Conservation (phyloP, 352 stramenopile species). For the Globisporangium polare region DNA sequence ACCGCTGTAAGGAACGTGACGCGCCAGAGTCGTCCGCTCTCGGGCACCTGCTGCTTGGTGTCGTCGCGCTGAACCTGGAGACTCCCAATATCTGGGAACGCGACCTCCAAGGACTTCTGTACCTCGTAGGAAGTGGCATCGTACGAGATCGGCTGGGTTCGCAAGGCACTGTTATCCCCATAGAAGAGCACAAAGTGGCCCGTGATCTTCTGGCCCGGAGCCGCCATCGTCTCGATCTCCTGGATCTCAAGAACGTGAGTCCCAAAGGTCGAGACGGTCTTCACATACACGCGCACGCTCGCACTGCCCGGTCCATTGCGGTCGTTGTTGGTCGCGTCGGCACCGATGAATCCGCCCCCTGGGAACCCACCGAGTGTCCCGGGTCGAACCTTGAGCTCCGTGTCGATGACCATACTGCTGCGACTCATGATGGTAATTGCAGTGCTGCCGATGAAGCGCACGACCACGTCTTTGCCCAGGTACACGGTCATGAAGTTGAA, state of each 20-base stretch:
- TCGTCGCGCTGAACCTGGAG: slow-evolving; percentile 55
- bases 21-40: slow-evolving; percentile 80
- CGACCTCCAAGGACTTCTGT: slow-evolving; percentile 44
- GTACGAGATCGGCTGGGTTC: slow-evolving; percentile 58
- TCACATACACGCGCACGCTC: slow-evolving; percentile 88
- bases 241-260: slow-evolving; percentile 89
- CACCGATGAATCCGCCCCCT: slow-evolving; percentile 82
- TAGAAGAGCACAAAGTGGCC: slow-evolving; percentile 70
- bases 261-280: slow-evolving; percentile 89
- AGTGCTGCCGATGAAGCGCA: slow-evolving; percentile 85
- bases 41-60: slow-evolving; percentile 41
- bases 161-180: slow-evolving; percentile 10
- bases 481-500: slow-evolving; percentile 96
- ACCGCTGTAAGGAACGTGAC: slow-evolving; percentile 89
- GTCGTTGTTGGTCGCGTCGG: slow-evolving; percentile 77
- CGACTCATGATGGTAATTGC: slow-evolving; percentile 89
- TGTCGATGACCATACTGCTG: slow-evolving; percentile 91
- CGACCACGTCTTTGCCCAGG: slow-evolving; percentile 71
- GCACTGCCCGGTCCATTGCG: slow-evolving; percentile 91
- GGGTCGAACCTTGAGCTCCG: slow-evolving; percentile 64
- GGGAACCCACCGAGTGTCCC: slow-evolving; percentile 93
- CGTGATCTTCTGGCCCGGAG: slow-evolving; percentile 82
- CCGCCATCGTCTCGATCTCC: slow-evolving; percentile 78
- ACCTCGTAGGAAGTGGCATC: slow-evolving; percentile 69
- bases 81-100: slow-evolving; percentile 43